Evolutionary conservation across 805 yeast species (phyloP).

Genomic region (Blastobotrys chiropterorum): DNA sequence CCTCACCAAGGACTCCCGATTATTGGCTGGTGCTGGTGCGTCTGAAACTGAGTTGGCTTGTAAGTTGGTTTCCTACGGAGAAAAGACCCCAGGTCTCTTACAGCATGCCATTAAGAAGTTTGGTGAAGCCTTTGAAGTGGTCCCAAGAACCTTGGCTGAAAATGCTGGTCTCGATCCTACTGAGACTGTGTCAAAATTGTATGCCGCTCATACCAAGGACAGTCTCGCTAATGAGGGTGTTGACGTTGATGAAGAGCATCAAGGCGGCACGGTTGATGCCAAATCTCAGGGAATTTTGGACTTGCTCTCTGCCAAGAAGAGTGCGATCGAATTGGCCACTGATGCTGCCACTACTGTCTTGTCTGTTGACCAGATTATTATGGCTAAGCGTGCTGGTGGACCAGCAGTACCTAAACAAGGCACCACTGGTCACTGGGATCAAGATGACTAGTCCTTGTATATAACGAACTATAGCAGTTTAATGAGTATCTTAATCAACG

Average conservation of each 20-base stretch:
- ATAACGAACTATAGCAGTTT: neutral
- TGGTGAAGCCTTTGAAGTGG: conserved; percentile 90
- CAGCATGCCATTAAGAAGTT: conserved; percentile 92
- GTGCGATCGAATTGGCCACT: conserved; percentile 89
- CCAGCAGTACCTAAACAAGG: conserved; percentile 85
- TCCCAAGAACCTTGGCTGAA: conserved; percentile 89
- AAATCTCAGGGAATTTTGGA: conserved; percentile 67
- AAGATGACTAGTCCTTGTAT: conserved; percentile 54
- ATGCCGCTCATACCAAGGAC: conserved; percentile 74
- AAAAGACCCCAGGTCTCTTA: conserved; percentile 84
- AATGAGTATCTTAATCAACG: too few species aligned
- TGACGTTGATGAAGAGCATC: conserved; percentile 57
- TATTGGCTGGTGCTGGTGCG: conserved; percentile 96
- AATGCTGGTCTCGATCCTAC: conserved; percentile 90
- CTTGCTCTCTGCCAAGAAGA: conserved; percentile 68
- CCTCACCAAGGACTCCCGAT: conserved; percentile 68
- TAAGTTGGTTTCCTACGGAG: conserved; percentile 78
- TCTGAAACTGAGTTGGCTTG: conserved; percentile 83
- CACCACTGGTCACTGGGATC: conserved; percentile 94
- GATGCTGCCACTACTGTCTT: conserved; percentile 90
- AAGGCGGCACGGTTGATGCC: conserved; percentile 64
- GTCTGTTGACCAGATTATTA: conserved; percentile 93
- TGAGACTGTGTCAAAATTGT: conserved; percentile 81
- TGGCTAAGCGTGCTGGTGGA: conserved; percentile 99
- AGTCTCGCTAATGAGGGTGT: conserved; percentile 44